Evolutionary conservation across 257 asterid species (phyloP).

Genomic region (Nicotiana paniculata): DNA sequence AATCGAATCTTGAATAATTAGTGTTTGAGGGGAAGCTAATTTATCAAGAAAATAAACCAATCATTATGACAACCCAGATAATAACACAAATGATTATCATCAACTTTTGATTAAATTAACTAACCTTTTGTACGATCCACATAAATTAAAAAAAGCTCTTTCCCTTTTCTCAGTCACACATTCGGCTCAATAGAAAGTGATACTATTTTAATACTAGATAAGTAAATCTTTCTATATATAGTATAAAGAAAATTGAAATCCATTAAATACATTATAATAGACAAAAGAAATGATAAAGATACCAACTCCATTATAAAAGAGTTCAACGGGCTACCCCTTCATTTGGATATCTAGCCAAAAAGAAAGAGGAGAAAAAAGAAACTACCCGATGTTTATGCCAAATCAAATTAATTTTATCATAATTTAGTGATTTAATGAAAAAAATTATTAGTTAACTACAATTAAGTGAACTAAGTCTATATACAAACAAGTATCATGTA

Average conservation of each 20-base stretch:
- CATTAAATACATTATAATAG: neutral
- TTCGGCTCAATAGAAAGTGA: neutral
- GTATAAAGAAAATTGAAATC: neutral
- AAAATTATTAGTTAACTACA: too few species aligned
- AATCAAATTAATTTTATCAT: too few species aligned
- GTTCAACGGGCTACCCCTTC: neutral
- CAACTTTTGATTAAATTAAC: neutral
- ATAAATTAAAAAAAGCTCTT: neutral
- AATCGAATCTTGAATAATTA: neutral
- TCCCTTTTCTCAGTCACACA: neutral
- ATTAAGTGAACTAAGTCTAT: too few species aligned
- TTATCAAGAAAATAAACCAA: neutral
- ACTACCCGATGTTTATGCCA: too few species aligned
- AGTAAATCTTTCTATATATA: neutral
- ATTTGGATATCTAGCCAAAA: too few species aligned
- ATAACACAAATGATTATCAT: neutral
- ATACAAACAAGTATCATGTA: too few species aligned
- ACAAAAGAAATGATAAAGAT: too few species aligned
- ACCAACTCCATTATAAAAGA: neutral
- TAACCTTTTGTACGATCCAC: neutral
- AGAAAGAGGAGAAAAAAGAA: too few species aligned
- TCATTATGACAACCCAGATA: neutral
- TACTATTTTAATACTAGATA: neutral
- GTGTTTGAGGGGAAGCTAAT: neutral
- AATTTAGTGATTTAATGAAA: too few species aligned